Evolutionary conservation across 768 basidiomycete genomes (phyloP).

Genomic region (Hortiboletus campestris): DNA sequence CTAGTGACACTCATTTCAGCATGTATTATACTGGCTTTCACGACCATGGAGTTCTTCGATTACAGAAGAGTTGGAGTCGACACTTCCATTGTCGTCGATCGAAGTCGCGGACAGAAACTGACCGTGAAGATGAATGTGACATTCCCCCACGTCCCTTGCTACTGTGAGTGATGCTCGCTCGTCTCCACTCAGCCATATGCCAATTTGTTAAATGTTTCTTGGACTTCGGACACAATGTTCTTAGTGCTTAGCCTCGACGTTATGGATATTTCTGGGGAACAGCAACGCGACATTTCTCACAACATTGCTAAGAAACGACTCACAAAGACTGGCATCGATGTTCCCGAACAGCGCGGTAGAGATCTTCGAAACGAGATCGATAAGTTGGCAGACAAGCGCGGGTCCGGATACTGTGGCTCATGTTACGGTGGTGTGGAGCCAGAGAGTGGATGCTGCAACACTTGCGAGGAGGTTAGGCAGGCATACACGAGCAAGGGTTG

Average conservation of each 20-base stretch:
- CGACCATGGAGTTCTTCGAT: conserved; percentile 93
- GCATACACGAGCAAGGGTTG: conserved; percentile 91
- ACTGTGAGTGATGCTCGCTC: conserved; percentile 59
- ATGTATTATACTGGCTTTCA: conserved; percentile 89
- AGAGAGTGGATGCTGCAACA: conserved; percentile 85
- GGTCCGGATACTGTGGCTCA: conserved; percentile 82
- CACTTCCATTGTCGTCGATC: conserved; percentile 92
- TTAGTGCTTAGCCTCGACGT: conserved; percentile 93
- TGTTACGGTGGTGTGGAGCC: conserved; percentile 89
- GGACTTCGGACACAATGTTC: not conserved
- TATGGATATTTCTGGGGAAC: conserved; percentile 97
- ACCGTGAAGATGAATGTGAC: conserved; percentile 90
- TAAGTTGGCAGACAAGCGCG: conserved; percentile 61
- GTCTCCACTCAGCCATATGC: not conserved
- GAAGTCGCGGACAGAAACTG: conserved; percentile 91
- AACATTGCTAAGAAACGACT: conserved; percentile 85
- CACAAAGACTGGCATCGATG: conserved; percentile 51
- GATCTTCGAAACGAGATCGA: conserved; percentile 89
- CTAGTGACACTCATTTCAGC: conserved; percentile 90
- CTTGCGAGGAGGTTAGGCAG: conserved; percentile 91
- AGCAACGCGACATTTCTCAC: conserved; percentile 87
- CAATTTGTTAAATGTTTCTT: not conserved
- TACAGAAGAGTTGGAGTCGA: conserved; percentile 85
- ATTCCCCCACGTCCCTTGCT: conserved; percentile 96
- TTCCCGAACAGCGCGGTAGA: conserved; percentile 52